Evolutionary conservation across 2,329 filamentous ascomycete species (phyloP).

Genomic region (Neonectria neomacrospora): DNA sequence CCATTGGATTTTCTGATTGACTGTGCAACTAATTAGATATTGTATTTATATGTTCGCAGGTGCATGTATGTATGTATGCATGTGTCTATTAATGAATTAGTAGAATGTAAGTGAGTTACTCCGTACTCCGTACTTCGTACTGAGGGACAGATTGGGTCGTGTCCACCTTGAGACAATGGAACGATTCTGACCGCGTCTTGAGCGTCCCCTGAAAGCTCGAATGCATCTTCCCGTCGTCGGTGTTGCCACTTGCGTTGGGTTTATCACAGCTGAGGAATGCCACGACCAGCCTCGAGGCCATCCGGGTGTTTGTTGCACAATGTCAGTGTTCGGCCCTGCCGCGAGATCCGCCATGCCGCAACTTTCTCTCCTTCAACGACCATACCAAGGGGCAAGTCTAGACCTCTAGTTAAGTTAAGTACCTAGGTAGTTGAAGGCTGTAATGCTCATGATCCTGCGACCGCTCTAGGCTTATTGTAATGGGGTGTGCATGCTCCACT

Average conservation of each 20-base stretch:
- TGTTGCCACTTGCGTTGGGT: not conserved
- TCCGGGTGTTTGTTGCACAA: not conserved
- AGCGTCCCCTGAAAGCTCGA: not conserved
- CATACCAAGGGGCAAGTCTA: not conserved
- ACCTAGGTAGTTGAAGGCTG: not conserved
- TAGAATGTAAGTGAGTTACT: not conserved
- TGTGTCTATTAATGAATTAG: not conserved
- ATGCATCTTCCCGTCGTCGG: not conserved
- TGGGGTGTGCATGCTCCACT: not conserved
- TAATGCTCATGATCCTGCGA: too few relatives aligned
- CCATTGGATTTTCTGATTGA: not conserved
- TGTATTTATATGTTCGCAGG: not conserved
- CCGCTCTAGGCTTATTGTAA: not conserved
- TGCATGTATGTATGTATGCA: too few relatives aligned
- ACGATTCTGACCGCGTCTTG: not conserved
- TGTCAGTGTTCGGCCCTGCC: not conserved
- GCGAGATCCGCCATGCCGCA: not conserved
- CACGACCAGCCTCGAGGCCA: not conserved
- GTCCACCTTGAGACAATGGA: too few relatives aligned
- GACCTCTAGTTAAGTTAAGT: not conserved
- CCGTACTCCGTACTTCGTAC: too few relatives aligned
- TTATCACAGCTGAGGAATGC: not conserved
- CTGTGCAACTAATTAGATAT: too few relatives aligned
- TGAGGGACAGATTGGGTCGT: too few relatives aligned
- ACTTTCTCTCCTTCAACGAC: not conserved